Evolutionary conservation across 2,329 filamentous ascomycete genomes (phyloP).

Genomic region (Xylaria sp.): DNA sequence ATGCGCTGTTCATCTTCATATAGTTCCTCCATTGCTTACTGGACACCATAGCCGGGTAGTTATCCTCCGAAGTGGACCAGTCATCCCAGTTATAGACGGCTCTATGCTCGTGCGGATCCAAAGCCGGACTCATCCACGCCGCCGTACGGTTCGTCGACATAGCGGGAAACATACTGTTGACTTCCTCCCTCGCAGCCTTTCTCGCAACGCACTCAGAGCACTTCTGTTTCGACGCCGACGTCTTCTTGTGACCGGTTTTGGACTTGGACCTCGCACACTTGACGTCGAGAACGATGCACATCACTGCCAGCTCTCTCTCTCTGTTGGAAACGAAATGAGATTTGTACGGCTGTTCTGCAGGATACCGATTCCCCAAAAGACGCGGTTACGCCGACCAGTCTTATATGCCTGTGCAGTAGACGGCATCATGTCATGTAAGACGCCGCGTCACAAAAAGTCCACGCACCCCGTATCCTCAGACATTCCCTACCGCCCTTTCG

Average conservation of each 20-base stretch:
- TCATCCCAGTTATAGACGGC: slow-evolving; percentile 7
- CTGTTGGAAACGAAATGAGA: no score
- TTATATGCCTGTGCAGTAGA: slow-evolving; percentile 8
- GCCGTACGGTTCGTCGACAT: neutral
- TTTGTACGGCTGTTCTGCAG: neutral
- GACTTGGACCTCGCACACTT: slow-evolving; percentile 15
- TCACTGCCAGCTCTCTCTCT: slow-evolving; percentile 2
- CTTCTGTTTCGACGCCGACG: slow-evolving; percentile 1
- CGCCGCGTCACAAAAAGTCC: neutral
- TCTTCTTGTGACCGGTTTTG: slow-evolving; percentile 5
- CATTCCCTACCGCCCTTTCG: slow-evolving; percentile 13
- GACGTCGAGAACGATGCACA: slow-evolving; percentile 14
- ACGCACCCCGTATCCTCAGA: neutral
- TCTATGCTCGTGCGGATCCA: neutral
- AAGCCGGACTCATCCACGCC: slow-evolving; percentile 2
- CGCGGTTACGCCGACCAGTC: slow-evolving; percentile 1
- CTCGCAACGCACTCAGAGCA: slow-evolving; percentile 10
- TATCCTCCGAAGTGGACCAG: slow-evolving; percentile 15
- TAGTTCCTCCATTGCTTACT: slow-evolving; percentile 22
- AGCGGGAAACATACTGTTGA: slow-evolving; percentile 1
- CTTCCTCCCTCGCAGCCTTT: slow-evolving; percentile 3
- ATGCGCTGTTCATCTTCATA: slow-evolving; percentile 14
- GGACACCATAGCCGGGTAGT: slow-evolving; percentile 19
- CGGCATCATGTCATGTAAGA: slow-evolving; percentile 2
- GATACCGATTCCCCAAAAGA: neutral